Conservation (phyloP, 306 rosid species). For the Erythrophleum fordii region DNA sequence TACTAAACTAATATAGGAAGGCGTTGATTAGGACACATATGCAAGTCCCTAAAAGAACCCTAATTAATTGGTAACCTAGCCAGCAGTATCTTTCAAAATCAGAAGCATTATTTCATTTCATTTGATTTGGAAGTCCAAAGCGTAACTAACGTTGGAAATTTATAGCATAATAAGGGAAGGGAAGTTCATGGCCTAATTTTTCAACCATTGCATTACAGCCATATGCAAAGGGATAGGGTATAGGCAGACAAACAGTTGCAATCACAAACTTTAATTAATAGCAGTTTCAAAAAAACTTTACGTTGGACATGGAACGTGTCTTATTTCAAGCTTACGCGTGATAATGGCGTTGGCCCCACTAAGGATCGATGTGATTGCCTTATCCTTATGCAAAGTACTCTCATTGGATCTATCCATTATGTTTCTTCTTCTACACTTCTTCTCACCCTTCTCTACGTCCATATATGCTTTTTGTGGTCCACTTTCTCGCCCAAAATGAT, state of each 20-base stretch:
- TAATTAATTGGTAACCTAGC: background rate
- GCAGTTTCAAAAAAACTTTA: background rate
- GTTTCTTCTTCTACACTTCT: background rate
- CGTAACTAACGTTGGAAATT: background rate
- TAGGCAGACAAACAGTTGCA: background rate
- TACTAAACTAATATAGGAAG: no score
- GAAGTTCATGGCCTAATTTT: background rate
- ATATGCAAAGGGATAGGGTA: background rate
- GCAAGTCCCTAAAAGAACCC: background rate
- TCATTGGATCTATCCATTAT: background rate
- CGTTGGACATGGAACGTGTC: slow-evolving; percentile 11
- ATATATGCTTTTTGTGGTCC: background rate
- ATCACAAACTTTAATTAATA: background rate
- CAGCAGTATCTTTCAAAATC: background rate
- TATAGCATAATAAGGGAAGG: background rate
- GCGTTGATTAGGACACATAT: no score
- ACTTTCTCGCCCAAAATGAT: background rate
- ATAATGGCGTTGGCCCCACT: background rate
- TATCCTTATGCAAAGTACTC: background rate
- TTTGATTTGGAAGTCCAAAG: background rate
- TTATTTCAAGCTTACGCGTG: background rate
- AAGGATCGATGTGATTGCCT: slow-evolving; percentile 6
- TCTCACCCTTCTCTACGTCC: background rate
- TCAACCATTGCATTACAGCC: background rate
- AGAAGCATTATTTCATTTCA: background rate